Evolutionary conservation across 1,284 basidiomycete species (phyloP).

Genomic region (Leccinum pachyderme): DNA sequence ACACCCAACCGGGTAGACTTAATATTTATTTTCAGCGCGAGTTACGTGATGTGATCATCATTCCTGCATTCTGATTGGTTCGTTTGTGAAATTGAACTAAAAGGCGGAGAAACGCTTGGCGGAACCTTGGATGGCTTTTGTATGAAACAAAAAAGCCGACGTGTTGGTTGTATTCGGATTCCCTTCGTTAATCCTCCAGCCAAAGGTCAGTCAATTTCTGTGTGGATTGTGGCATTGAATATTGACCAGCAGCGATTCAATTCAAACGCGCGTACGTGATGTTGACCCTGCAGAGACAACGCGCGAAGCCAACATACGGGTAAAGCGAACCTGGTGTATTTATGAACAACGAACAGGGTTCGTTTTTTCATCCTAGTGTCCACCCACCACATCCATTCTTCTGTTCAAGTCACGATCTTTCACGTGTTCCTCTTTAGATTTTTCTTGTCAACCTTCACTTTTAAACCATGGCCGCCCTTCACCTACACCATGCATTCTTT

Average conservation of each 20-base stretch:
- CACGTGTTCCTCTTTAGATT: constrained; percentile 8
- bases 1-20: constrained; percentile 16
- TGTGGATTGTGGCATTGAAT: not conserved
- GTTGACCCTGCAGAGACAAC: constrained; percentile 8
- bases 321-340: constrained; percentile 11
- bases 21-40: constrained; percentile 25
- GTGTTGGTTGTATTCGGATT: constrained; percentile 2
- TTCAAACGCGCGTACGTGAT: constrained; percentile 8
- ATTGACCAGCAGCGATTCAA: constrained; percentile 9
- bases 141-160: constrained; percentile 8
- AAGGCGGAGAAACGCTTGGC: constrained; percentile 10
- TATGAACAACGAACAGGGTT: constrained; percentile 14
- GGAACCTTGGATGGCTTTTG: constrained; percentile 19
- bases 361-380: constrained; percentile 16
- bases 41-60: constrained; percentile 26
- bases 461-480: constrained; percentile 50
- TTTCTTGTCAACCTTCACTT: constrained; percentile 14
- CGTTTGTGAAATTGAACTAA: constrained; percentile 10
- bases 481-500: constrained; percentile 55
- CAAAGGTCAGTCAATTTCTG: constrained; percentile 14
- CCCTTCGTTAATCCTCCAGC: not conserved
- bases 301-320: constrained; percentile 3
- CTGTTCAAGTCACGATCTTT: constrained; percentile 17
- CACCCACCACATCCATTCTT: constrained; percentile 1
- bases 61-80: constrained; percentile 24